Percentiles rank a stretch among this genome's conserved stretches.
These are phyloP conservation scores for Cenchrus americanus DNA, from an alignment of 176 grass and related monocot genomes.

Conservation along the genomic window DNA sequence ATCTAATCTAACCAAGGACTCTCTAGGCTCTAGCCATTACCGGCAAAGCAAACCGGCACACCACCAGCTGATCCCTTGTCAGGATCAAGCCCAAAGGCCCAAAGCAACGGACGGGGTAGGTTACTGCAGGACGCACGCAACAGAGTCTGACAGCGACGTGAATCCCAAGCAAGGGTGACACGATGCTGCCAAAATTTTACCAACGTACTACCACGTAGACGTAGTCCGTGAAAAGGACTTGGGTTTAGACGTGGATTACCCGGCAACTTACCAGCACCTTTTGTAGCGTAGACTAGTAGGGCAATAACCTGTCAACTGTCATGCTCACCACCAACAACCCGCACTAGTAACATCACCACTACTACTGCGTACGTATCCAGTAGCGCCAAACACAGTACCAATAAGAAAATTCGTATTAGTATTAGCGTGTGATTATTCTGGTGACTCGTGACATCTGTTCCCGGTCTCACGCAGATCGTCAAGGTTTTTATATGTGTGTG, in stretches of 20 bases:
- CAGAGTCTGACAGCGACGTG: background rate
- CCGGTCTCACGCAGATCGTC: background rate
- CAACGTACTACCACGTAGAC: constrained; percentile 5
- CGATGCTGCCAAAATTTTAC: constrained; percentile 38
- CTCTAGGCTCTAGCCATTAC: background rate
- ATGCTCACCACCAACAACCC: background rate
- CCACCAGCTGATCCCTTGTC: background rate
- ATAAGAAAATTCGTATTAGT: background rate
- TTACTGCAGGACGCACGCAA: background rate
- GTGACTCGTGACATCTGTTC: background rate
- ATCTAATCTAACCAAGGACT: background rate
- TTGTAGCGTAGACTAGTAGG: background rate
- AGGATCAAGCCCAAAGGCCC: background rate
- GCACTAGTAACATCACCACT: background rate
- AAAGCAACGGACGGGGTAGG: background rate
- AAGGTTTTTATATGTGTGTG: background rate
- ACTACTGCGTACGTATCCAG: too few species aligned
- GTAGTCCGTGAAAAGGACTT: background rate
- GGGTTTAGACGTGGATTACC: constrained; percentile 20
- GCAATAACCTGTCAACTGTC: background rate
- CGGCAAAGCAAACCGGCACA: background rate
- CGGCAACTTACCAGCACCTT: constrained; percentile 1
- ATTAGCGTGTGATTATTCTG: too few species aligned
- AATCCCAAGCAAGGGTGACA: constrained; percentile 12
- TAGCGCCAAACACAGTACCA: too few species aligned